phyloP scores from a whole-genome alignment of 129 eudicot species.

The Heracleum sosnowskyi region DNA sequence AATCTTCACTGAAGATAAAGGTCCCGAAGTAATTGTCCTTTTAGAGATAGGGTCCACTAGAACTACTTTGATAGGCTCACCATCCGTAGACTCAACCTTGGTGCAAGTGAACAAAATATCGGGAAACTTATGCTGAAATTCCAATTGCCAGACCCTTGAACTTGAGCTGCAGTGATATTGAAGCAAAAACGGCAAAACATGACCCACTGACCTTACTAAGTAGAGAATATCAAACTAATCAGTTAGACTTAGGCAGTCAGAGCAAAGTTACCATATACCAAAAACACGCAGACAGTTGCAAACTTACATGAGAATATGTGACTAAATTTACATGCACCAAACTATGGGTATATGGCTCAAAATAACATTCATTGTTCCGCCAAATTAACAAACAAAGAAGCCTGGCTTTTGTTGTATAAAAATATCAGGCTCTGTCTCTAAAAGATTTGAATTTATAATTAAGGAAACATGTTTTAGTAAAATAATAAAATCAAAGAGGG shows the following conservation, averaged over 20 bases:
- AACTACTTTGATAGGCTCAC: slow-evolving; percentile 34
- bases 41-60: slow-evolving; percentile 44
- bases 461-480: not conserved
- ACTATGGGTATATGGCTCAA: not conserved
- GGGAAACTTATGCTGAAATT: slow-evolving; percentile 45
- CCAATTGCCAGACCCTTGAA: slow-evolving; percentile 43
- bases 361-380: not conserved
- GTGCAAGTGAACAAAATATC: slow-evolving; percentile 50
- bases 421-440: not conserved
- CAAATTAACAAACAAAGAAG: no score
- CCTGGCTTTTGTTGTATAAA: not conserved
- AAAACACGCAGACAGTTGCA: not conserved
- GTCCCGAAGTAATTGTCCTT: slow-evolving; percentile 38
- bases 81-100: slow-evolving; percentile 36
- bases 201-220: not conserved
- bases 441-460: not conserved
- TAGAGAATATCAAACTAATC: not conserved
- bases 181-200: not conserved
- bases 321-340: not conserved
- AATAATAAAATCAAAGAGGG: not conserved
- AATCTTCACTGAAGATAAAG: slow-evolving; percentile 45
- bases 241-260: not conserved
- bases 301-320: not conserved
- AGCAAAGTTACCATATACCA: not conserved
- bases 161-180: slow-evolving; percentile 24